Base-by-base conservation (phyloP, 768 basidiomycete genomes). In the Holtermannia corniformis region DNA sequence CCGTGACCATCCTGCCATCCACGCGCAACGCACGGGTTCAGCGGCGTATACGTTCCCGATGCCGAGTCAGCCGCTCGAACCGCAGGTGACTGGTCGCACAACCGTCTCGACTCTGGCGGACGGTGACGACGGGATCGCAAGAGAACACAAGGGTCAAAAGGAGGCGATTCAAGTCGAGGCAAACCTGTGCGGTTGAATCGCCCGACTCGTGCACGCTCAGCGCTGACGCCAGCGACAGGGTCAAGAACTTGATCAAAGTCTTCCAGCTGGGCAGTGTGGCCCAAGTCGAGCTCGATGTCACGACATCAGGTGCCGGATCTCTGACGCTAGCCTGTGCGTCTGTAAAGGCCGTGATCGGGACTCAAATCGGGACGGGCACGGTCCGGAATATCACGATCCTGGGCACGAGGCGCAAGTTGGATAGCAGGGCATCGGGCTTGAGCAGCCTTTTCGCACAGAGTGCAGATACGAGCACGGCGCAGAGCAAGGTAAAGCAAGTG, bases 191-290 rank as follows among this genome's bases (percentile, higher is more conserved):
- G 55, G 27, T 21, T 32, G n/a, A n/a, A n/a, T n/a, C n/a, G n/a
- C n/a, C n/a, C n/a, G n/a, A n/a, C n/a, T n/a, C n/a, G n/a, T n/a
- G n/a, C n/a, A n/a, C n/a, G n/a, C n/a, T n/a, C n/a, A n/a, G n/a
- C n/a, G n/a, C n/a, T n/a, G n/a, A n/a, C n/a, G n/a, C n/a, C n/a
- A n/a, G n/a, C n/a, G n/a, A 21, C 14, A 57, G 55, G 13, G 55
- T 57, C 27, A 51, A 52, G 22, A 57, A 57, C 23, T 51, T 57
- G 11, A 57, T 57, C 55, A 57, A 57, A 24, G 55, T 57, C 4
- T 57, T 57, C 47, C 55, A 57, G 47, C 51, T 57, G 1, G 46
- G 46, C n/a, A 43, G 50, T 5, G 51, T 57, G n/a, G 55, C 51
- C 16, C 25, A 41, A 19, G 55, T 57, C 23, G 50, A 52, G 41